Percentiles rank a stretch among this genome's conserved stretches.
Conservation (phyloP, 1,284 basidiomycete species). For the Leccinum fuscescens region DNA sequence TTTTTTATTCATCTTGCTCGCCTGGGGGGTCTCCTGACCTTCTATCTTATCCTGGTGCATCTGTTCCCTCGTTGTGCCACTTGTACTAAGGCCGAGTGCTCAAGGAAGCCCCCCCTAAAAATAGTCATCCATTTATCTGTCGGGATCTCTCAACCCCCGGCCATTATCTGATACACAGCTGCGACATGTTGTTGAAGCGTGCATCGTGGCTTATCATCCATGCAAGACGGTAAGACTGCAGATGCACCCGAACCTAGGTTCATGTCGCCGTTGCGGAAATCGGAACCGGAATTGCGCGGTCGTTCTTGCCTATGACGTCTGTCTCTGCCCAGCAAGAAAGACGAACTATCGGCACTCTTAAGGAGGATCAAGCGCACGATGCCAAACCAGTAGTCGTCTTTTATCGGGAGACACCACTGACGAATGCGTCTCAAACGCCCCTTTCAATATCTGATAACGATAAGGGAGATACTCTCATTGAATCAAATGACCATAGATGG, state of each 20-base stretch:
- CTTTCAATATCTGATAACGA: background rate
- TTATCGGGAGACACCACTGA: background rate
- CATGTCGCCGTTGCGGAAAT: background rate
- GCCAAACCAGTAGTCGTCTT: background rate
- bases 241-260: constrained; percentile 13
- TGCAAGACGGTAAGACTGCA: constrained; percentile 3
- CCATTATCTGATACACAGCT: constrained; percentile 7
- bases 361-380: background rate
- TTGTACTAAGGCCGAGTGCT: background rate
- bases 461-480: background rate
- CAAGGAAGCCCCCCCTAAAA: background rate
- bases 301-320: background rate
- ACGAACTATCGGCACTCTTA: constrained; percentile 7
- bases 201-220: constrained; percentile 5
- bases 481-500: background rate
- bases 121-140: background rate
- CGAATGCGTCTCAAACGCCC: background rate
- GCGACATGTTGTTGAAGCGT: constrained; percentile 8
- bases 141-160: constrained; percentile 12
- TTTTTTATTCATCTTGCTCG: too few relatives aligned
- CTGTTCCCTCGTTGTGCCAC: background rate
- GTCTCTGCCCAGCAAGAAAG: constrained; percentile 6
- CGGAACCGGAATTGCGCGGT: constrained; percentile 1
- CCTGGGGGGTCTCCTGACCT: background rate
- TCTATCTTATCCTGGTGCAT: background rate